Base-by-base conservation (phyloP, 805 yeast genomes). In the Wickerhamomyces ciferrii region DNA sequence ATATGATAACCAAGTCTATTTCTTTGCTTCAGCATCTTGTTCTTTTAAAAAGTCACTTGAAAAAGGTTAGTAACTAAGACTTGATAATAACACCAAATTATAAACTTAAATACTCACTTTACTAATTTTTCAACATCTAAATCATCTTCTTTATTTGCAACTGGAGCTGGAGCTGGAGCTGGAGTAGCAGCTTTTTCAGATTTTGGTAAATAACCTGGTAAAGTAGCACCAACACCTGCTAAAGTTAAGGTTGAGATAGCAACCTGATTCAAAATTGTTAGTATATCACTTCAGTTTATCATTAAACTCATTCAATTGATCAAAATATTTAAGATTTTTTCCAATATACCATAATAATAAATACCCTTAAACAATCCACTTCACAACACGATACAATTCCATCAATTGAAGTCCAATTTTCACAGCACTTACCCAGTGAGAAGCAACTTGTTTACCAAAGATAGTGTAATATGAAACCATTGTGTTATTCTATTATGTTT, bases 71-170 rank as follows among this genome's bases (percentile, higher is more conserved):
- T 51, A 43, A 8, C n/a, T n/a, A n/a, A n/a, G n/a, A n/a, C n/a
- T n/a, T n/a, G n/a, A 9, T 29, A 32, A 37, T 20, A 11, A 6
- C 18, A 14, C 19, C 24, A 20, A 17, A 10, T 6, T 19, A 32
- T 6, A 11, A 24, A 25, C 27, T 2, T 21, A n/a, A n/a, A 31
- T 21, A 53, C 59, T 39, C 34, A 53, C 55, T 61, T 61, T 50
- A 63, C 52, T 49, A 63, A 47, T 51, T 63, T 63, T 50, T 63
- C 68, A 39, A 63, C 68, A 32, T 63, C 68, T 17, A 63, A 40
- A 39, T 63, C 66, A 19, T 59, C 67, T 19, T 49, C 54, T 47
- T 55, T 52, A 10, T 50, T 9, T 9, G 44, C 42, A 25, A 54
- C 58, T 17, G 53, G 46, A 42, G 60, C 60, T 41, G 60, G 50